Evolutionary conservation across 768 basidiomycete species (phyloP).

Genomic region (Mycena amicta): DNA sequence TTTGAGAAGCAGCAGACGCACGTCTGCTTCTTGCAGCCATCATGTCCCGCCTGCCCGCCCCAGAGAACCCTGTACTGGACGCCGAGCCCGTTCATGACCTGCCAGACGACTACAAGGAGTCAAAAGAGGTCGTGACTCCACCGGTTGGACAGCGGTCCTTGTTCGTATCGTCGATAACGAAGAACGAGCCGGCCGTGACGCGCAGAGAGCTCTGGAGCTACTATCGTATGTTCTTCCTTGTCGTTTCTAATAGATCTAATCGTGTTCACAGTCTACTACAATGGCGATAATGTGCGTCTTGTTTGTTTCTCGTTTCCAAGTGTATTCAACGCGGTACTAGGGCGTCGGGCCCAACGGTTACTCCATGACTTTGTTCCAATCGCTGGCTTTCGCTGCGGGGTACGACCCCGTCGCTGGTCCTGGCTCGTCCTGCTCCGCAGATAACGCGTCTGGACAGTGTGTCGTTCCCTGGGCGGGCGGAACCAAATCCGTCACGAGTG

Average conservation of each 20-base stretch:
- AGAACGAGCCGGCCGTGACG: slow-evolving; percentile 70
- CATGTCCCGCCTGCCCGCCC: slow-evolving; percentile 32
- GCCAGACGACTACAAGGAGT: slow-evolving; percentile 18
- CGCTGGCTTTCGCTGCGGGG: slow-evolving; percentile 68
- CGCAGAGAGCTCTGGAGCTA: slow-evolving; percentile 80
- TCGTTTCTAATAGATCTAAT: no score
- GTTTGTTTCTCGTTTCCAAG: slow-evolving; percentile 36
- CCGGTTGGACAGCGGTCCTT: slow-evolving; percentile 22
- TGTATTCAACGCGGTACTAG: no score
- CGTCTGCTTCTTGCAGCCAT: background rate
- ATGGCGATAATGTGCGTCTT: slow-evolving; percentile 59
- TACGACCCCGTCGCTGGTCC: slow-evolving; percentile 71
- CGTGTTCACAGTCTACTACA: slow-evolving; percentile 69
- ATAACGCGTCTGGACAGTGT: slow-evolving; percentile 66
- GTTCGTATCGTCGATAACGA: slow-evolving; percentile 43
- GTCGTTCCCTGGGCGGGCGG: slow-evolving; percentile 78
- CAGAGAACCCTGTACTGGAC: slow-evolving; percentile 24
- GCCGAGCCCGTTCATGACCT: slow-evolving; percentile 8
- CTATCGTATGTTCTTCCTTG: slow-evolving; percentile 60
- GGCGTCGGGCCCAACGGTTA: slow-evolving; percentile 71
- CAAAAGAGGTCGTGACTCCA: slow-evolving; percentile 13
- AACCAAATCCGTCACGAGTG: slow-evolving; percentile 72
- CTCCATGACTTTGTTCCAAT: slow-evolving; percentile 69
- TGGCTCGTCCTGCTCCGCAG: slow-evolving; percentile 67
- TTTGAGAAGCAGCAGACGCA: no score